Conservation (phyloP, 148 eudicot genomes). For the Tetragonia tetragonoides region DNA sequence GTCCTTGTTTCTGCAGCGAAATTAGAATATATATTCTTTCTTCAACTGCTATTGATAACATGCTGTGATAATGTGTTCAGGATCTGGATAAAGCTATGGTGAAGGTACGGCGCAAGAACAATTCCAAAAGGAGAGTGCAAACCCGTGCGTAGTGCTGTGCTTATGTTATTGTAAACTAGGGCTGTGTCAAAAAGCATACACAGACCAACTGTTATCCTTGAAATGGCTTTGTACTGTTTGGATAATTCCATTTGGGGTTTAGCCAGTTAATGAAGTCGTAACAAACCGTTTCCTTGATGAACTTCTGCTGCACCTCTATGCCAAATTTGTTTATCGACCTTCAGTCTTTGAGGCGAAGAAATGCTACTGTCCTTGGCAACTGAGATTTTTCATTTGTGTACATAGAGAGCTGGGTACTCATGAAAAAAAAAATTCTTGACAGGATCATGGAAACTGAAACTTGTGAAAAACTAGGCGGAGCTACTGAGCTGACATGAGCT, state of each 20-base stretch:
- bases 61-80: constrained; percentile 32
- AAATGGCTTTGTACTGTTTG: constrained; percentile 1
- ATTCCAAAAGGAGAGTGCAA: constrained; percentile 64
- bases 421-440: too few relatives aligned
- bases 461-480: not conserved
- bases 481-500: not conserved
- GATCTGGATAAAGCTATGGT: constrained; percentile 62
- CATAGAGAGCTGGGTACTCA: not conserved
- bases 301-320: not conserved
- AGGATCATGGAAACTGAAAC: not conserved
- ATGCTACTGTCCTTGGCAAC: not conserved
- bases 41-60: not conserved
- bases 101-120: constrained; percentile 71
- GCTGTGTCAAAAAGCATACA: not conserved
- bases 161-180: constrained; percentile 14
- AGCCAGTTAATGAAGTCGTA: not conserved
- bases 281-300: not conserved
- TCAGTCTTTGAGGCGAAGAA: not conserved
- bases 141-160: constrained; percentile 23
- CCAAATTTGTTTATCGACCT: not conserved
- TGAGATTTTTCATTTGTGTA: not conserved
- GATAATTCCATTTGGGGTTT: not conserved
- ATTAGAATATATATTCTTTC: not conserved
- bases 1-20: not conserved
- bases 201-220: constrained; percentile 11